A percentile compares a stretch with the other conserved stretches of the same genome.
Conservation (phyloP, 2,329 filamentous ascomycete genomes). For the Arthrobotrys iridis region DNA sequence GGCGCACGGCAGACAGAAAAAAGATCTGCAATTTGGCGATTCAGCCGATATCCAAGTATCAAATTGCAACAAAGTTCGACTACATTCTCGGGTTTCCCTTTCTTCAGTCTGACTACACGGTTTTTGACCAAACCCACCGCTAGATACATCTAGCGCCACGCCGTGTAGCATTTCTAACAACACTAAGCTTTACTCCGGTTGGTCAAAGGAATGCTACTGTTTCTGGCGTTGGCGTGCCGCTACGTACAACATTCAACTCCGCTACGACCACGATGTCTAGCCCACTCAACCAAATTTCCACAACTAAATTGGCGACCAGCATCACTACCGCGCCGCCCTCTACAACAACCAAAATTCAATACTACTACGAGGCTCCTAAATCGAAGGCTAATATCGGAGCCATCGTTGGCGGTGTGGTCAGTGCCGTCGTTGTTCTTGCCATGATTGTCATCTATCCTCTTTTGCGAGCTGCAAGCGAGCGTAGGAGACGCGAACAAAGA, state of each 20-base stretch:
- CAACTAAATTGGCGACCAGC: background rate
- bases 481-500: background rate
- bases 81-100: conserved; percentile 49
- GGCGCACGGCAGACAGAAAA: background rate
- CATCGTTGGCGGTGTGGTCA: conserved; percentile 38
- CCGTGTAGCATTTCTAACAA: background rate
- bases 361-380: conserved; percentile 12
- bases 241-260: conserved; percentile 2
- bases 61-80: conserved; percentile 3
- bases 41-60: conserved; percentile 32
- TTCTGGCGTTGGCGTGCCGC: conserved; percentile 21
- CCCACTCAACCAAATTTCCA: conserved; percentile 2
- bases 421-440: conserved; percentile 35
- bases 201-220: conserved; percentile 16
- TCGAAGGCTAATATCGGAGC: conserved; percentile 3
- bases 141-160: conserved; percentile 40
- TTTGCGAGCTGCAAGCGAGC: conserved; percentile 4
- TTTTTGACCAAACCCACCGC: conserved; percentile 37
- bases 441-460: conserved; percentile 47
- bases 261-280: conserved; percentile 26
- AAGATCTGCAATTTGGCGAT: conserved; percentile 28
- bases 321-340: background rate
- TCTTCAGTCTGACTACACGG: conserved; percentile 38
- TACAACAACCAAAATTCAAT: background rate
- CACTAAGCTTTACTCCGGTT: conserved; percentile 22